Evolutionary conservation across 106 monocot species (phyloP).

Genomic region (Dactylorhiza incarnata): DNA sequence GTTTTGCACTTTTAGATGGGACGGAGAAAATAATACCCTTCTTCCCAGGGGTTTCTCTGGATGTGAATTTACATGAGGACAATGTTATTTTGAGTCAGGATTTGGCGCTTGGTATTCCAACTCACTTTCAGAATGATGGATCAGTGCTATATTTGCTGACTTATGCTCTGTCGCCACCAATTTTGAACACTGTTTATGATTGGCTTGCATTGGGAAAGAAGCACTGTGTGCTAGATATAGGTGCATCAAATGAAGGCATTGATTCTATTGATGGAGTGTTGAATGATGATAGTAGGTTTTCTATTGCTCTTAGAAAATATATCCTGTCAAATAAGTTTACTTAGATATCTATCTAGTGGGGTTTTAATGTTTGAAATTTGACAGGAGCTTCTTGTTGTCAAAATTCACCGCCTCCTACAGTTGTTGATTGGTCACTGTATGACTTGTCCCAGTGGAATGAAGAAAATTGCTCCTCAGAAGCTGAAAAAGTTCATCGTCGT

Average conservation of each 20-base stretch:
- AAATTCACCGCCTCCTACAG: conserved; percentile 4
- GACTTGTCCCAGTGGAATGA: conserved; percentile 13
- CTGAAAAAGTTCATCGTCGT: conserved; percentile 4
- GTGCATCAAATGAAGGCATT: conserved; percentile 2
- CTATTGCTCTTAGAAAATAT: not conserved
- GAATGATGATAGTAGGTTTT: not conserved
- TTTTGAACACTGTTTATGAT: conserved; percentile 34
- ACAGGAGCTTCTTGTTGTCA: not conserved
- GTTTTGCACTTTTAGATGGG: conserved; percentile 18
- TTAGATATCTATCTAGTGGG: not conserved
- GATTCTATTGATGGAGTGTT: not conserved
- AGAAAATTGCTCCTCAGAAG: conserved; percentile 2
- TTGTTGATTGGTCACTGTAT: conserved; percentile 2
- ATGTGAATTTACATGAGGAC: conserved; percentile 18
- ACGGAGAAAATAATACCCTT: conserved; percentile 32
- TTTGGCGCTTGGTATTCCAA: conserved; percentile 43
- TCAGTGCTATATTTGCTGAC: conserved; percentile 75
- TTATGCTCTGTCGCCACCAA: conserved; percentile 58
- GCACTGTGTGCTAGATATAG: conserved; percentile 4
- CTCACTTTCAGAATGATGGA: conserved; percentile 93
- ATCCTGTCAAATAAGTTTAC: not conserved
- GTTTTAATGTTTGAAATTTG: conserved; percentile 1
- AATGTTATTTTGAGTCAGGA: conserved; percentile 15
- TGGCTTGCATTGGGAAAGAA: conserved; percentile 36
- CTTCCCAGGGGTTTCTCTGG: conserved; percentile 22